A percentile compares a stretch with the other conserved stretches of the same genome.
These are phyloP conservation scores for Aspergillus luchuensis DNA, from an alignment of 2,329 filamentous ascomycete species.

Conservation along the genomic window DNA sequence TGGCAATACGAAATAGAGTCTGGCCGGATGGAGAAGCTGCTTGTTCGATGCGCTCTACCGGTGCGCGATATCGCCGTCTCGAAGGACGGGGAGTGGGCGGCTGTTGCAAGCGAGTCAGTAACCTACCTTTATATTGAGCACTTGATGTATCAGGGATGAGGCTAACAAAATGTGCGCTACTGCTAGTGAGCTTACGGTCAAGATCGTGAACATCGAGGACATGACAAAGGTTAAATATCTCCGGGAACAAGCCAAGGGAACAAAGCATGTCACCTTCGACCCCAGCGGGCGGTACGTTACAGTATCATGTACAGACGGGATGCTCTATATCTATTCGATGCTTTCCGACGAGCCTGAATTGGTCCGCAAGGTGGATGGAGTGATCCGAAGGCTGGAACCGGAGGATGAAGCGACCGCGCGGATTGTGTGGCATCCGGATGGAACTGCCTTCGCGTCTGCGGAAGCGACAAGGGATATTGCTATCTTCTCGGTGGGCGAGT, in stretches of 20 bases:
- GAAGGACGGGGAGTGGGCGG: conserved; percentile 80
- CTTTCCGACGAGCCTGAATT: conserved; percentile 76
- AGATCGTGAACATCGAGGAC: conserved; percentile 80
- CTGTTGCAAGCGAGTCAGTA: conserved; percentile 85
- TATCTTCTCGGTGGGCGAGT: conserved; percentile 83
- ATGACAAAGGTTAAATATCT: conserved; percentile 75
- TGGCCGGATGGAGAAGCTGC: conserved; percentile 71
- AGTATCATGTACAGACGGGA: conserved; percentile 83
- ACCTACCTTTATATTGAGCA: not conserved
- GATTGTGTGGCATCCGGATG: conserved; percentile 91
- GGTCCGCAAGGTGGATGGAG: conserved; percentile 78
- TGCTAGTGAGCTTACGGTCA: conserved; percentile 76
- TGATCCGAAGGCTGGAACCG: conserved; percentile 76
- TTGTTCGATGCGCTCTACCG: conserved; percentile 81
- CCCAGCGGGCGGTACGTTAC: conserved; percentile 73
- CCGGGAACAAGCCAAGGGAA: conserved; percentile 79
- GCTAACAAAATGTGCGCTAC: conserved; percentile 41
- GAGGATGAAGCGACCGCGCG: conserved; percentile 75
- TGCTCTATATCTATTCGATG: conserved; percentile 87
- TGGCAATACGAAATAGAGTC: conserved; percentile 83
- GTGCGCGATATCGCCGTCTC: conserved; percentile 84
- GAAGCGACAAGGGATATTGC: conserved; percentile 82
- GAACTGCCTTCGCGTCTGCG: conserved; percentile 82
- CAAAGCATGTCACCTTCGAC: conserved; percentile 91
- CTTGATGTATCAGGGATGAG: too few relatives aligned